phyloP scores from a whole-genome alignment of 2,329 filamentous ascomycete genomes.

The Epichloe sp. region DNA sequence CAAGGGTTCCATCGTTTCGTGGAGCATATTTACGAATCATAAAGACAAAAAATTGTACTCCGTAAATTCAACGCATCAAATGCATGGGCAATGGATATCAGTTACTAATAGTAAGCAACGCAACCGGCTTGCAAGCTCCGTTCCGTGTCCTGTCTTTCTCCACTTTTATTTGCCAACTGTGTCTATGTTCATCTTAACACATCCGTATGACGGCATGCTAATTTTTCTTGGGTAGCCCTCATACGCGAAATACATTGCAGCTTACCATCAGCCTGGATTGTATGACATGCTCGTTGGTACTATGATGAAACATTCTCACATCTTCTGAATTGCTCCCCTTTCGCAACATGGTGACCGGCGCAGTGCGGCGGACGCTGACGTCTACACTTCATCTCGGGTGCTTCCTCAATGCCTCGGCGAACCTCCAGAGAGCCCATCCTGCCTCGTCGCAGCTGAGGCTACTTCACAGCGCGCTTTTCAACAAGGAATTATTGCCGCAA shows the following conservation, averaged over 20 bases:
- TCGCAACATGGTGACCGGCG: constrained; percentile 35
- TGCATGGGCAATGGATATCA: too few relatives aligned
- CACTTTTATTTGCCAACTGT: neutral
- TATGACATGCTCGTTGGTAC: constrained; percentile 1
- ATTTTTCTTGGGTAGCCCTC: neutral
- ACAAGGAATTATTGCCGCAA: neutral
- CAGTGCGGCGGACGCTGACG: constrained; percentile 35
- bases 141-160: neutral
- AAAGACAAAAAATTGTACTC: too few relatives aligned
- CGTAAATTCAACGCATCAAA: too few relatives aligned
- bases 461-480: neutral
- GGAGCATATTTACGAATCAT: too few relatives aligned
- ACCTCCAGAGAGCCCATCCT: constrained; percentile 10
- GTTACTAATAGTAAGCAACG: too few relatives aligned
- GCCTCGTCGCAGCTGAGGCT: constrained; percentile 5
- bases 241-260: neutral
- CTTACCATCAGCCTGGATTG: neutral
- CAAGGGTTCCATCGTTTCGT: too few relatives aligned
- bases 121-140: too few relatives aligned
- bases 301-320: constrained; percentile 18
- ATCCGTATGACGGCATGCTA: constrained; percentile 2
- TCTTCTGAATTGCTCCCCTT: constrained; percentile 8
- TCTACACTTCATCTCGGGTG: constrained; percentile 27
- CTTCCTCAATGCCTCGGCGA: constrained; percentile 10
- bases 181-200: neutral